phyloP scores from a whole-genome alignment of 2,329 filamentous ascomycete species.

The Pseudocercospora macadamiae region DNA sequence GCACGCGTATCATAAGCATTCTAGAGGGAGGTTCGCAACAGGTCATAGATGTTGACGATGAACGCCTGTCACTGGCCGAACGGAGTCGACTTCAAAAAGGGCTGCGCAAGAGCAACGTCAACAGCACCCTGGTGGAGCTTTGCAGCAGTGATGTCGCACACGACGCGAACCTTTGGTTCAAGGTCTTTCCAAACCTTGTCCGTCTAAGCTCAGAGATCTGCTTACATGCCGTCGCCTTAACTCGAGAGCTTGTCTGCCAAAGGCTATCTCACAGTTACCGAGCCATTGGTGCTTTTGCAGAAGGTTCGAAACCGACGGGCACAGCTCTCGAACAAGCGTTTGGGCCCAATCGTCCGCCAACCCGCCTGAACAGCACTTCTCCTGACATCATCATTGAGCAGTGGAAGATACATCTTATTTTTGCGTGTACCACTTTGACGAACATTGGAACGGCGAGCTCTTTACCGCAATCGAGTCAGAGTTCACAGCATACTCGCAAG shows the following conservation, averaged over 20 bases:
- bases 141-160: constrained; percentile 95
- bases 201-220: constrained; percentile 88
- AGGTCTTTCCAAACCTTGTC: constrained; percentile 94
- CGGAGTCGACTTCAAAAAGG: constrained; percentile 89
- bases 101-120: constrained; percentile 78
- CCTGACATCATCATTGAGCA: constrained; percentile 91
- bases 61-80: constrained; percentile 88
- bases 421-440: constrained; percentile 92
- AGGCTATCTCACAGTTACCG: constrained; percentile 92
- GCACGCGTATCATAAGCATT: constrained; percentile 81
- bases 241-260: constrained; percentile 89
- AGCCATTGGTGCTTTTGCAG: constrained; percentile 76
- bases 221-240: constrained; percentile 86
- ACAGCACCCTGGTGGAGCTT: constrained; percentile 86
- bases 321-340: constrained; percentile 64
- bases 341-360: constrained; percentile 25
- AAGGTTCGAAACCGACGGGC: constrained; percentile 57
- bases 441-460: constrained; percentile 64
- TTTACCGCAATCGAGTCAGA: constrained; percentile 52
- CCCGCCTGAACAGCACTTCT: constrained; percentile 65
- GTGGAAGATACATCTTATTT: constrained; percentile 96
- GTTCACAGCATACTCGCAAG: constrained; percentile 77
- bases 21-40: constrained; percentile 85
- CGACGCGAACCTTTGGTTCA: constrained; percentile 94
- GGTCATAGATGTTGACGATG: constrained; percentile 90